Evolutionary conservation across 139 green algal species (phyloP).

Genomic region (Coccomyxa sp.): DNA sequence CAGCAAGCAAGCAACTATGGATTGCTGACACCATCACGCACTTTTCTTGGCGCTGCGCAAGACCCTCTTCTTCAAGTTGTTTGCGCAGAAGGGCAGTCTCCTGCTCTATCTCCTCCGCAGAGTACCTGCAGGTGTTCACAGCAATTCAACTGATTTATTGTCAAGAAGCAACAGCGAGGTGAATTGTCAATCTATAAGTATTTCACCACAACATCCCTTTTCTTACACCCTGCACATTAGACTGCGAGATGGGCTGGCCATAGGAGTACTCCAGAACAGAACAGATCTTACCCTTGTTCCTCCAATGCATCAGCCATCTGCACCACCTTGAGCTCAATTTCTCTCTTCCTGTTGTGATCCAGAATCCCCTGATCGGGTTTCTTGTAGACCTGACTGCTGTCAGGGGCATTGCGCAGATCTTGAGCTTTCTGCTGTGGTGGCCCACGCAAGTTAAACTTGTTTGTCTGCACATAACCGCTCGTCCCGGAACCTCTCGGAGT

Average conservation of each 20-base stretch:
- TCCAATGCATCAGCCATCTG: conserved; percentile 76
- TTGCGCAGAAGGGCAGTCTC: neutral
- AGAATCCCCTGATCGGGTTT: conserved; percentile 84
- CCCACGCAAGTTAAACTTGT: conserved; percentile 87
- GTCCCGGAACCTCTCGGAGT: conserved; percentile 88
- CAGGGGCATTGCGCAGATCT: neutral
- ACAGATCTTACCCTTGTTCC: conserved; percentile 82
- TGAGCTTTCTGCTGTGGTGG: conserved; percentile 21
- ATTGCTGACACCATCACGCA: neutral
- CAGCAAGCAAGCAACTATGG: neutral
- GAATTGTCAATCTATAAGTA: neutral
- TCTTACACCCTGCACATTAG: neutral
- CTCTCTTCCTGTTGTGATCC: conserved; percentile 88
- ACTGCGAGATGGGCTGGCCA: neutral
- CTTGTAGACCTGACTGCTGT: conserved; percentile 3
- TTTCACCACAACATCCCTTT: neutral
- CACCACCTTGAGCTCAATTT: conserved; percentile 88
- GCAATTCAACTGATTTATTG: neutral
- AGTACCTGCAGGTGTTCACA: neutral
- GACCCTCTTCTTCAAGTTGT: neutral
- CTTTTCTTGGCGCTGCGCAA: neutral
- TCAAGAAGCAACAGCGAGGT: neutral
- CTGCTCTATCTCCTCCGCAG: neutral
- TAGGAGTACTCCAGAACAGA: neutral
- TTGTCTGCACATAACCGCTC: conserved; percentile 90